Evolutionary conservation across 2,329 filamentous ascomycete genomes (phyloP).

Genomic region (Scedosporium boydii): DNA sequence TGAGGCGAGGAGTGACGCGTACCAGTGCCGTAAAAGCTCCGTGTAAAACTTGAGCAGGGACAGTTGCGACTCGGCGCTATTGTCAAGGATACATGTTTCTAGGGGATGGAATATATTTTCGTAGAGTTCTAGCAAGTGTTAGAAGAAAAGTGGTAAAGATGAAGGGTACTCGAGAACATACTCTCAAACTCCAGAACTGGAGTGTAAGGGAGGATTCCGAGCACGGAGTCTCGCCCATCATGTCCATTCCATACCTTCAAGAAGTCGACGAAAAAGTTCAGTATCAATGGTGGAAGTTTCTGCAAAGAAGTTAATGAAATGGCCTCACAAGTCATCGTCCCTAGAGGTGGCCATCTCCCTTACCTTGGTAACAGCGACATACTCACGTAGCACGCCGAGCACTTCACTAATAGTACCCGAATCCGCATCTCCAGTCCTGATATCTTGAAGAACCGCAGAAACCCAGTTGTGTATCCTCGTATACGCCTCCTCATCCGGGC

Average conservation of each 20-base stretch:
- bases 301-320: slow-evolving; percentile 11
- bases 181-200: slow-evolving; percentile 48
- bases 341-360: slow-evolving; percentile 8
- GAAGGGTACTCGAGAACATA: slow-evolving; percentile 20
- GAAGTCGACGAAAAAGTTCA: slow-evolving; percentile 42
- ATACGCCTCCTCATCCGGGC: slow-evolving; percentile 41
- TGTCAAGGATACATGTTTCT: slow-evolving; percentile 40
- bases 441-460: slow-evolving; percentile 43
- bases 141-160: not conserved
- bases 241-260: slow-evolving; percentile 54
- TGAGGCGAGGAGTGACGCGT: slow-evolving; percentile 30
- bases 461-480: slow-evolving; percentile 52
- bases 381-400: slow-evolving; percentile 45
- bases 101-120: slow-evolving; percentile 37
- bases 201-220: slow-evolving; percentile 47
- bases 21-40: slow-evolving; percentile 53
- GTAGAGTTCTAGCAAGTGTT: slow-evolving; percentile 35
- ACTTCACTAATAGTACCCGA: slow-evolving; percentile 41
- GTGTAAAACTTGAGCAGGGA: slow-evolving; percentile 60
- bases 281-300: slow-evolving; percentile 37
- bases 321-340: not conserved
- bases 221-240: slow-evolving; percentile 40
- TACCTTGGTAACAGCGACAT: slow-evolving; percentile 48
- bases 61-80: slow-evolving; percentile 41
- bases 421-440: slow-evolving; percentile 40